Percentiles rank a stretch among this genome's conserved stretches.
Evolutionary conservation across 495 filamentous ascomycete species (phyloP).

Genomic region (Penicillium pulvis): DNA sequence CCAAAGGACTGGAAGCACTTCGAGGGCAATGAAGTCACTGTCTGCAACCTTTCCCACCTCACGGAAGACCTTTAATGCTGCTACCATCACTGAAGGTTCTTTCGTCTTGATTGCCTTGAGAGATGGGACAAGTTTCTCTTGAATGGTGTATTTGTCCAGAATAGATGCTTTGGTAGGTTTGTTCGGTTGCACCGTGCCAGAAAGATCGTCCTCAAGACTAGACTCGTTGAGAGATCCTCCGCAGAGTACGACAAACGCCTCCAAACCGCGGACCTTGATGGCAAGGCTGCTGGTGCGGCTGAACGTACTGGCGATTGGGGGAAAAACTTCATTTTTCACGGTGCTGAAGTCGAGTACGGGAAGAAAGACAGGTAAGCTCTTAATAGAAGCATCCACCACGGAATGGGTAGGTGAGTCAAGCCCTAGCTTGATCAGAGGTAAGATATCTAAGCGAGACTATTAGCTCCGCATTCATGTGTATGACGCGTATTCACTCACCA

Average conservation of each 20-base stretch:
- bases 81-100: conserved; percentile 97
- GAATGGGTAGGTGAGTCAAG: conserved; percentile 87
- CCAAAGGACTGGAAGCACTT: conserved; percentile 88
- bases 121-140: conserved; percentile 91
- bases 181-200: conserved; percentile 57
- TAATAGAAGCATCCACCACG: conserved; percentile 80
- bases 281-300: conserved; percentile 87
- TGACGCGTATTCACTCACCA: conserved; percentile 50
- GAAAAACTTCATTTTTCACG: conserved; percentile 94
- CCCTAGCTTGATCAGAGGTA: conserved; percentile 79
- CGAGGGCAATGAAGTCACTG: conserved; percentile 89
- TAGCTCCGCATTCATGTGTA: conserved; percentile 3
- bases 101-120: conserved; percentile 95
- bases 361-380: conserved; percentile 70
- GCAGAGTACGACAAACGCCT: conserved; percentile 87
- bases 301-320: conserved; percentile 84
- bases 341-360: conserved; percentile 91
- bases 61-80: conserved; percentile 78
- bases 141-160: conserved; percentile 94
- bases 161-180: conserved; percentile 67
- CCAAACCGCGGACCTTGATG: conserved; percentile 88
- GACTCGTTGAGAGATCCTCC: conserved; percentile 59
- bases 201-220: conserved; percentile 62
- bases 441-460: conserved; percentile 59
- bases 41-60: conserved; percentile 83